These are phyloP conservation scores for Lactifluus piperatus DNA, from an alignment of 768 basidiomycete species.

Conservation along the genomic window DNA sequence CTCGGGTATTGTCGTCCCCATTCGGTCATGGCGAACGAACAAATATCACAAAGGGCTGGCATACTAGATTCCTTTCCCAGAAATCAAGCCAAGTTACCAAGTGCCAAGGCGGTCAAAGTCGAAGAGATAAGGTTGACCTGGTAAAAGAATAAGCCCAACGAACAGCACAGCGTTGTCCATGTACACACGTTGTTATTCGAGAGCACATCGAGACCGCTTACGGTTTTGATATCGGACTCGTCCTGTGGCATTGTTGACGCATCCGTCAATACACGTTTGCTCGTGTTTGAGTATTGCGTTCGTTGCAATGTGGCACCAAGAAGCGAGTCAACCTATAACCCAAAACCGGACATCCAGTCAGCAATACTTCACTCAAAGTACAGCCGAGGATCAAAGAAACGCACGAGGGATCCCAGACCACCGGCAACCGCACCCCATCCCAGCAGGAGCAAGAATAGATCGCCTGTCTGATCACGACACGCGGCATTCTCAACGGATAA, in stretches of 20 bases:
- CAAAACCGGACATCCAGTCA: not conserved
- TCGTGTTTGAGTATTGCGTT: constrained; percentile 59
- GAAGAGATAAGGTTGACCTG: constrained; percentile 21
- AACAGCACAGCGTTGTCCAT: not conserved
- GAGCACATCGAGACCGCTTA: constrained; percentile 58
- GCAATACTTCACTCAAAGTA: not conserved
- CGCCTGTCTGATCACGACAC: constrained; percentile 37
- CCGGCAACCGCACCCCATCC: constrained; percentile 60
- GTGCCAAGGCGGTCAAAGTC: constrained; percentile 16
- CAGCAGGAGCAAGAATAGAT: constrained; percentile 36
- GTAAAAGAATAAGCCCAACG: not conserved
- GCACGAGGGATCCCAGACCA: constrained; percentile 69
- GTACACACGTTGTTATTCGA: constrained; percentile 73
- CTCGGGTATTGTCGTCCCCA: not conserved
- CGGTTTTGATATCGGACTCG: constrained; percentile 41
- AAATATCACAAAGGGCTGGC: not conserved
- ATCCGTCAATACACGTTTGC: constrained; percentile 59
- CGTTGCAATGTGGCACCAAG: constrained; percentile 82
- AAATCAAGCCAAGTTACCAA: constrained; percentile 16
- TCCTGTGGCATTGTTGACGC: constrained; percentile 26
- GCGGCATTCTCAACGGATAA: constrained; percentile 53
- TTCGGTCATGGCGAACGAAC: not conserved
- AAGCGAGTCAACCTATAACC: constrained; percentile 64
- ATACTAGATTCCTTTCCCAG: not conserved
- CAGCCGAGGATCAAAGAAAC: constrained; percentile 22